Percentiles rank a stretch among this genome's conserved stretches.
Conservation (phyloP, 305 asterid species). For the Fraxinus albicans region DNA sequence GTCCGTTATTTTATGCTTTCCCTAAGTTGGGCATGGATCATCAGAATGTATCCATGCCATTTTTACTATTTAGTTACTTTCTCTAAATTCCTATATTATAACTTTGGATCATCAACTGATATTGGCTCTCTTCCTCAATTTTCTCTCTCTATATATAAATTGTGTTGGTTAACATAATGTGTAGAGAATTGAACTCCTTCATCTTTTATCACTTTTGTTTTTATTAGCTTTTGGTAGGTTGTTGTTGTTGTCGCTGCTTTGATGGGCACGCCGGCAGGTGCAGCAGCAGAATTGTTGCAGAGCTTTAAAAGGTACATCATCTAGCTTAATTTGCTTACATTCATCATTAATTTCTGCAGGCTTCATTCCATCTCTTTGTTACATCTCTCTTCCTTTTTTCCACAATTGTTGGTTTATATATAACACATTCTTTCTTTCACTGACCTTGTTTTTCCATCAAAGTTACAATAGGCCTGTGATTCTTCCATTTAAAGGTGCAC, state of each 20-base stretch:
- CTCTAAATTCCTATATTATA: neutral
- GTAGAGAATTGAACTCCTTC: conserved; percentile 19
- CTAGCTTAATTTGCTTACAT: conserved; percentile 30
- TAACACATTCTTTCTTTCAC: neutral
- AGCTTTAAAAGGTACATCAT: conserved; percentile 50
- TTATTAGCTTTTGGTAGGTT: conserved; percentile 43
- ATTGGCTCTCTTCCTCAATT: neutral
- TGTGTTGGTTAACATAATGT: neutral
- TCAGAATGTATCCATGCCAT: conserved; percentile 15
- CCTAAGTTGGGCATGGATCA: conserved; percentile 6
- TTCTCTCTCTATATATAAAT: neutral
- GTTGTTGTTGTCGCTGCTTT: conserved; percentile 35
- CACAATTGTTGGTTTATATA: neutral
- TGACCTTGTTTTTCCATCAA: neutral
- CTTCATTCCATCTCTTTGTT: conserved; percentile 2
- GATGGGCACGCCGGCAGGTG: conserved; percentile 42
- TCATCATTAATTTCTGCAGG: conserved; percentile 32
- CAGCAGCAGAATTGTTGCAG: conserved; percentile 32
- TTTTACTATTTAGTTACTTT: neutral
- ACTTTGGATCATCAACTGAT: neutral
- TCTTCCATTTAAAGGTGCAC: neutral
- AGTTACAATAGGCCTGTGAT: neutral
- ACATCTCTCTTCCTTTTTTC: conserved; percentile 12
- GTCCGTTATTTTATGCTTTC: conserved; percentile 44
- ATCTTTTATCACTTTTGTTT: conserved; percentile 22